phyloP scores from a whole-genome alignment of 805 yeast species.

The Metschnikowia amazonensis region DNA sequence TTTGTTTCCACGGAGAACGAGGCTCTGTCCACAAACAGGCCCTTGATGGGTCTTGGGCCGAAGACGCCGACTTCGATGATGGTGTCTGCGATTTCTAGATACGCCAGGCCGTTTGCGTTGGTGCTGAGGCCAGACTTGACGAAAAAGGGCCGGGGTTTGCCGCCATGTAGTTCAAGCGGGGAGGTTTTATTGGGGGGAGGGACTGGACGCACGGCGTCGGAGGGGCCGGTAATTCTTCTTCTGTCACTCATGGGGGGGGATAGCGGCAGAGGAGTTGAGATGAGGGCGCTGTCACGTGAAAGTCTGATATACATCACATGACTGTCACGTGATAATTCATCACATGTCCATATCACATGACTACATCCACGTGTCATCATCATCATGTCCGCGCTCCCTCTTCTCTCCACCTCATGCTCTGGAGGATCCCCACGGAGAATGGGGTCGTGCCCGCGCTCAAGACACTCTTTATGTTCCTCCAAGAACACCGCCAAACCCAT shows the following conservation, averaged over 20 bases:
- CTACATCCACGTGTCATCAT: no score
- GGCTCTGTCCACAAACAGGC: constrained; percentile 66
- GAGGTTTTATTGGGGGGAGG: constrained; percentile 9
- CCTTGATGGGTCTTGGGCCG: constrained; percentile 86
- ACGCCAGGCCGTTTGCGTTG: constrained; percentile 80
- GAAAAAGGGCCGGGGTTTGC: constrained; percentile 37
- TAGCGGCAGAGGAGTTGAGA: not conserved
- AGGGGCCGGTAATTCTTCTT: constrained; percentile 83
- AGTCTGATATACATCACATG: no score
- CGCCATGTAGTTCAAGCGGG: not conserved
- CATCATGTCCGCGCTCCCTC: not conserved
- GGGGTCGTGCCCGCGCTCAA: constrained; percentile 8
- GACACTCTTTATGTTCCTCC: constrained; percentile 8
- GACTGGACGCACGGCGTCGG: constrained; percentile 47
- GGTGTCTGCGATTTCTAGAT: constrained; percentile 62
- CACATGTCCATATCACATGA: no score
- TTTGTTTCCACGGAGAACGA: constrained; percentile 58
- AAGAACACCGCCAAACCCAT: not conserved
- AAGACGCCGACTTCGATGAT: constrained; percentile 67
- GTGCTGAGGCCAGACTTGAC: constrained; percentile 61
- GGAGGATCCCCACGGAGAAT: constrained; percentile 4
- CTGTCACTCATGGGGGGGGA: constrained; percentile 52
- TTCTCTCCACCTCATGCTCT: constrained; percentile 6
- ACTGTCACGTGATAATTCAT: not conserved
- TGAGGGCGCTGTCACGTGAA: not conserved